Percentiles rank a stretch among this genome's conserved stretches.
These are phyloP conservation scores for Perkinsus olseni DNA, from an alignment of 169 alveolate genomes.

Conservation along the genomic window DNA sequence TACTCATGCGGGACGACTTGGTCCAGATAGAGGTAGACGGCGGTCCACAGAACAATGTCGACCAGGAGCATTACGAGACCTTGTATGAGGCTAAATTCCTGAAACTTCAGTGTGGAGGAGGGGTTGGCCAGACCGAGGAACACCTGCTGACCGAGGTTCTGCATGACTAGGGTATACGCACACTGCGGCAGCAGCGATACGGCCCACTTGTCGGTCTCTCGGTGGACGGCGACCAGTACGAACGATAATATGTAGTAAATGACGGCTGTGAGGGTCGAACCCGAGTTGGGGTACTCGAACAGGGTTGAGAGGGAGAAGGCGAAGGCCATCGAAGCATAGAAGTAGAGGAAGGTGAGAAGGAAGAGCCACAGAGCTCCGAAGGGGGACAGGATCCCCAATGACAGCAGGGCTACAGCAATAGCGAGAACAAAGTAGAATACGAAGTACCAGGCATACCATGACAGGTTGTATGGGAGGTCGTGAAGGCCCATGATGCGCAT, in stretches of 20 bases:
- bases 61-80: neutral
- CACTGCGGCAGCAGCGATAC: neutral
- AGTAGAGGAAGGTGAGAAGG: neutral
- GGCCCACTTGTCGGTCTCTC: neutral
- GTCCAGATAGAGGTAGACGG: slow-evolving; percentile 5
- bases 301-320: neutral
- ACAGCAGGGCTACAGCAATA: neutral
- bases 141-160: neutral
- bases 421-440: neutral
- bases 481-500: neutral
- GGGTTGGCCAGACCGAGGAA: neutral
- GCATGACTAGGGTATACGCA: neutral
- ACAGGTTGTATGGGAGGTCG: neutral
- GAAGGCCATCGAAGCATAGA: neutral
- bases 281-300: neutral
- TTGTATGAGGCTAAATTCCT: neutral
- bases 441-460: neutral
- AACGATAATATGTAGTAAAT: neutral
- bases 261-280: neutral
- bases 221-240: neutral
- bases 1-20: neutral
- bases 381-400: neutral
- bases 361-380: neutral
- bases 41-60: neutral
- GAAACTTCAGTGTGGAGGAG: neutral